phyloP scores from a whole-genome alignment of 176 grass and related monocot genomes.

The Rhynchospora tenuis region DNA sequence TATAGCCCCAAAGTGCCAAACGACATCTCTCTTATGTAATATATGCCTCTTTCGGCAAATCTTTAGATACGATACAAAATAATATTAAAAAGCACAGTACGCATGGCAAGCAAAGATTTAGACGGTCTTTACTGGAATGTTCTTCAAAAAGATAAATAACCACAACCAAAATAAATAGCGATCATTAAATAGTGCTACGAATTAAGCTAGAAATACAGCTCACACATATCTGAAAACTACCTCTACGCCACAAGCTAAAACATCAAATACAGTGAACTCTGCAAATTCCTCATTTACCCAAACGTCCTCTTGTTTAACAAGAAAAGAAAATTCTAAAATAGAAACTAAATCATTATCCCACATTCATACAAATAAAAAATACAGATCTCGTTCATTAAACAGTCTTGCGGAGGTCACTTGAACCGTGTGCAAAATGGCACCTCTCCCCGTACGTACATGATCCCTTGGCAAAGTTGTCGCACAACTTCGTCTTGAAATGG shows the following conservation, averaged over 20 bases:
- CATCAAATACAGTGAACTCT: constrained; percentile 21
- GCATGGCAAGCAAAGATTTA: not conserved
- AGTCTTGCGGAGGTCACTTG: constrained; percentile 54
- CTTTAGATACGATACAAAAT: not conserved
- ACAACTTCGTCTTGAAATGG: constrained; percentile 84
- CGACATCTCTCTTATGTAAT: no score
- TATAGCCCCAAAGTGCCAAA: no score
- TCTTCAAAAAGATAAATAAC: not conserved
- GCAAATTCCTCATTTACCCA: constrained; percentile 12
- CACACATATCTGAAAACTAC: not conserved
- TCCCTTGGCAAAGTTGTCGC: constrained; percentile 78
- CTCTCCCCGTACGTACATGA: constrained; percentile 63
- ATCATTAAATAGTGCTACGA: not conserved
- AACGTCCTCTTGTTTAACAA: not conserved
- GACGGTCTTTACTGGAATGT: no score
- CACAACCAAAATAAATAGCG: not conserved
- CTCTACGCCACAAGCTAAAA: constrained; percentile 4
- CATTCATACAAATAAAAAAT: not conserved
- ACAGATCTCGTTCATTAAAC: constrained; percentile 22
- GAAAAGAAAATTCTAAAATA: not conserved
- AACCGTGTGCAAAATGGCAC: constrained; percentile 91
- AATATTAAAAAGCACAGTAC: not conserved
- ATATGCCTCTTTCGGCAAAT: no score
- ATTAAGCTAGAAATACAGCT: not conserved
- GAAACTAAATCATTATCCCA: constrained; percentile 14